Conservation (phyloP, 441 rosid species). For the Erodium moschatum region DNA sequence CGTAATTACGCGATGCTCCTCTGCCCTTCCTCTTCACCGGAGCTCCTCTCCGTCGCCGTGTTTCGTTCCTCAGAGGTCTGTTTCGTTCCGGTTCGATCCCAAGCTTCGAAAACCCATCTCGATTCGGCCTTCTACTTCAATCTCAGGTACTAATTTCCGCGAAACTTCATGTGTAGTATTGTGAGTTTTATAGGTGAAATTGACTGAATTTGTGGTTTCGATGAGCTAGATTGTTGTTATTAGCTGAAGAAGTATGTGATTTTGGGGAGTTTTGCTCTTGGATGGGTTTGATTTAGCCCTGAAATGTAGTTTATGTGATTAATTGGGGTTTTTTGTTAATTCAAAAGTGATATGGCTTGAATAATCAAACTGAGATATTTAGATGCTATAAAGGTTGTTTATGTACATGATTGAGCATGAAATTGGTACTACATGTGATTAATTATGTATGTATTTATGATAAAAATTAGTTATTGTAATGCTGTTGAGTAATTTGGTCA, state of each 20-base stretch:
- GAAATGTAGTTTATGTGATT: background rate
- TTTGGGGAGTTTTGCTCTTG: background rate
- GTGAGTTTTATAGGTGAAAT: background rate
- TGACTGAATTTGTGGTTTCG: background rate
- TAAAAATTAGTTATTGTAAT: too few relatives aligned
- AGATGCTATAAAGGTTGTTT: background rate
- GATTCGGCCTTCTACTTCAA: slow-evolving; percentile 45
- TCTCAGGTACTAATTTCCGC: slow-evolving; percentile 34
- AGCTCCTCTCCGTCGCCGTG: slow-evolving; percentile 13
- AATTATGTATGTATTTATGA: background rate
- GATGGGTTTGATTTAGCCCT: too few relatives aligned
- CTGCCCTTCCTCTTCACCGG: slow-evolving; percentile 30
- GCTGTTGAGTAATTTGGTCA: background rate
- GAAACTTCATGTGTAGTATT: background rate
- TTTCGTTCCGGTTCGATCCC: slow-evolving; percentile 40
- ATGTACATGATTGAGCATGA: background rate
- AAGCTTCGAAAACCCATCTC: slow-evolving; percentile 32
- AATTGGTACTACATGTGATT: background rate
- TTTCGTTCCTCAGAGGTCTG: slow-evolving; percentile 19
- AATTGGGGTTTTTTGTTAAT: background rate
- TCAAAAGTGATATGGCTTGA: background rate
- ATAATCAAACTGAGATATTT: background rate
- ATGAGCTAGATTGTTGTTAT: background rate
- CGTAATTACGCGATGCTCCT: slow-evolving; percentile 31
- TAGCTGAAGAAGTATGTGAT: background rate